Percentiles rank a stretch among this genome's conserved stretches.
These are phyloP conservation scores for Colletotrichum horii DNA, from an alignment of 2,329 filamentous ascomycete species.

Conservation along the genomic window DNA sequence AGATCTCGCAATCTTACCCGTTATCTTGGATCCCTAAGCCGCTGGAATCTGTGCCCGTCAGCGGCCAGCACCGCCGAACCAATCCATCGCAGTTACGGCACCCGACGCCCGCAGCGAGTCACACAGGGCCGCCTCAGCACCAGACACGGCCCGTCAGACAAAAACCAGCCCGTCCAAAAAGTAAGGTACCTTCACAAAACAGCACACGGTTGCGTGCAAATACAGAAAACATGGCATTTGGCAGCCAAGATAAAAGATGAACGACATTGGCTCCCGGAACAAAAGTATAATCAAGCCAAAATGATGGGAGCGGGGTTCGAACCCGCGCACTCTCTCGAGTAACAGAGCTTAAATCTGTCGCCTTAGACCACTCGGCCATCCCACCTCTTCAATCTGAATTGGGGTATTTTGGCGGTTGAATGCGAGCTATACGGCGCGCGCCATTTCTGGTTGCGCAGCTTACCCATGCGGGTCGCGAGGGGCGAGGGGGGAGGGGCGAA, in stretches of 20 bases:
- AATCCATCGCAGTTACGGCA: neutral
- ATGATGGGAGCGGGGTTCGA: slow-evolving; percentile 21
- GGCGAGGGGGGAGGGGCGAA: neutral
- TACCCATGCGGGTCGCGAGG: neutral
- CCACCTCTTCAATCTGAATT: neutral
- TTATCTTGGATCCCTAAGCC: neutral
- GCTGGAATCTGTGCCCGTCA: neutral
- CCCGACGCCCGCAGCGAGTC: neutral
- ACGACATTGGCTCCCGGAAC: neutral
- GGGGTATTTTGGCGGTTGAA: neutral
- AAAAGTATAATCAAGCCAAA: neutral
- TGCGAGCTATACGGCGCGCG: neutral
- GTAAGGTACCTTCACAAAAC: neutral
- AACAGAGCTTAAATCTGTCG: slow-evolving; percentile 22
- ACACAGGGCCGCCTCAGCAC: neutral
- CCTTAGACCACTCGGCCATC: slow-evolving; percentile 22
- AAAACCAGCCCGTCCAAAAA: neutral
- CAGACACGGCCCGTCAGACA: neutral
- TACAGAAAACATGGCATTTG: neutral
- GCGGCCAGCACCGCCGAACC: neutral
- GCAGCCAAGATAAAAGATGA: neutral
- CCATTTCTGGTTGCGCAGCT: neutral
- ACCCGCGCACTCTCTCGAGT: slow-evolving; percentile 20
- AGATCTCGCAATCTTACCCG: neutral
- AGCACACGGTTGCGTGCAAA: neutral